phyloP scores from a whole-genome alignment of 2,329 filamentous ascomycete species.

The Aspergillus costaricaensis region DNA sequence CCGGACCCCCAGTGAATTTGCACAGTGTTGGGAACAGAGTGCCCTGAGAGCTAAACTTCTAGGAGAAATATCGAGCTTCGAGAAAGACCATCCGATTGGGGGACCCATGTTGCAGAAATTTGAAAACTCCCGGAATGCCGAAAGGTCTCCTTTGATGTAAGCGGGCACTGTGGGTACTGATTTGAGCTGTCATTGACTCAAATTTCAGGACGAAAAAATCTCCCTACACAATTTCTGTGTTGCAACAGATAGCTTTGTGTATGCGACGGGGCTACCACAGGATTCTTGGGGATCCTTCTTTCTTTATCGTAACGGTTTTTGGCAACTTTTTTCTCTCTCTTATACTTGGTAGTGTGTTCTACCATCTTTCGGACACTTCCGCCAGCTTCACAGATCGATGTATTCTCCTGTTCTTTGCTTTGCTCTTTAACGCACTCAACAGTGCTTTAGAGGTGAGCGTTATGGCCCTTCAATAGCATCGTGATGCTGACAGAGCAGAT shows the following conservation, averaged over 20 bases:
- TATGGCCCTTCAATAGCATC: too few relatives aligned
- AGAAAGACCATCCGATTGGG: background rate
- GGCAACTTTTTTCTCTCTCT: slow-evolving; percentile 69
- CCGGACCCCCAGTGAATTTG: slow-evolving; percentile 56
- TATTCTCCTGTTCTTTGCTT: slow-evolving; percentile 80
- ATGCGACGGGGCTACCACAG: slow-evolving; percentile 75
- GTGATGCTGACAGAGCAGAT: slow-evolving; percentile 2
- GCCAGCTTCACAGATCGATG: slow-evolving; percentile 67
- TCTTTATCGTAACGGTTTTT: slow-evolving; percentile 63
- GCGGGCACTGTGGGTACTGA: background rate
- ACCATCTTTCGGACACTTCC: slow-evolving; percentile 61
- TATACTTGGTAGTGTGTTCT: slow-evolving; percentile 77
- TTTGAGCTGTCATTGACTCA: slow-evolving; percentile 23
- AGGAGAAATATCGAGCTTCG: slow-evolving; percentile 11
- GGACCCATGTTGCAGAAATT: slow-evolving; percentile 34
- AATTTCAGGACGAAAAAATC: slow-evolving; percentile 59
- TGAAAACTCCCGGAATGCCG: background rate
- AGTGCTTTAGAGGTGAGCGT: slow-evolving; percentile 62
- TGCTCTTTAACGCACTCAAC: slow-evolving; percentile 78
- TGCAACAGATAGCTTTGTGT: slow-evolving; percentile 73
- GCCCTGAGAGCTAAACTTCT: slow-evolving; percentile 1
- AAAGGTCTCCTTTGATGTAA: slow-evolving; percentile 7
- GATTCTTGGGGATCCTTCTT: slow-evolving; percentile 69
- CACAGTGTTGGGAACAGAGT: slow-evolving; percentile 54
- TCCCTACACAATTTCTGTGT: slow-evolving; percentile 76